Evolutionary conservation across 352 stramenopile genomes (phyloP).

Genomic region (Pseudoperonospora humuli): DNA sequence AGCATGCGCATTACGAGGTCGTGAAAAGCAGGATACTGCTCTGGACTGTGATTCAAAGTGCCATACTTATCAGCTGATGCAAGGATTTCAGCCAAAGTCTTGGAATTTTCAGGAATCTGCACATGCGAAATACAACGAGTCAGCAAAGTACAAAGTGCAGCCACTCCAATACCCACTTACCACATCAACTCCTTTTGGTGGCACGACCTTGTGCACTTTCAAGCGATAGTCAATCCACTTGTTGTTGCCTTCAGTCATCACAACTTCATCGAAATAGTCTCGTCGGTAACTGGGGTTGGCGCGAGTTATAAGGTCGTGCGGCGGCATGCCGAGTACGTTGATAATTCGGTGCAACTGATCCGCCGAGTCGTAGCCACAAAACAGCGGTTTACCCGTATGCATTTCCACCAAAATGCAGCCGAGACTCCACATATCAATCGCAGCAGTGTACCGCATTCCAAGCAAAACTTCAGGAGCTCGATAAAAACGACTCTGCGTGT

Average conservation of each 20-base stretch:
- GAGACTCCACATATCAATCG: constrained; percentile 88
- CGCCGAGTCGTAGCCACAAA: constrained; percentile 92
- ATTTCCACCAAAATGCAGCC: constrained; percentile 92
- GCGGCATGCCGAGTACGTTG: constrained; percentile 90
- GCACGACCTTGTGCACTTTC: constrained; percentile 49
- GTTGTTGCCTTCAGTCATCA: constrained; percentile 46
- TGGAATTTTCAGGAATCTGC: constrained; percentile 31
- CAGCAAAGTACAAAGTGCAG: not conserved
- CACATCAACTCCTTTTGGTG: constrained; percentile 26
- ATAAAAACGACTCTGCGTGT: constrained; percentile 98
- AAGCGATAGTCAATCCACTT: constrained; percentile 54
- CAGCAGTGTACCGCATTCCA: constrained; percentile 69
- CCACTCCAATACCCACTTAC: constrained; percentile 12
- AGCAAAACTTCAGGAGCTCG: constrained; percentile 85
- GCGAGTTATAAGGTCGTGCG: constrained; percentile 85
- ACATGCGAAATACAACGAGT: constrained; percentile 3
- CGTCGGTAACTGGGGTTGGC: constrained; percentile 71
- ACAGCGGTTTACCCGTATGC: constrained; percentile 97
- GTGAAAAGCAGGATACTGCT: constrained; percentile 90
- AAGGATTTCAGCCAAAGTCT: constrained; percentile 52
- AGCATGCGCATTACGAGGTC: constrained; percentile 94
- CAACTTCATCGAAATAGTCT: constrained; percentile 90
- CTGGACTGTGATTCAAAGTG: constrained; percentile 54
- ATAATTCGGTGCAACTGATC: constrained; percentile 98
- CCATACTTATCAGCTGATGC: constrained; percentile 34